Evolutionary conservation across 148 eudicot species (phyloP).

Genomic region (Silene uniflora): DNA sequence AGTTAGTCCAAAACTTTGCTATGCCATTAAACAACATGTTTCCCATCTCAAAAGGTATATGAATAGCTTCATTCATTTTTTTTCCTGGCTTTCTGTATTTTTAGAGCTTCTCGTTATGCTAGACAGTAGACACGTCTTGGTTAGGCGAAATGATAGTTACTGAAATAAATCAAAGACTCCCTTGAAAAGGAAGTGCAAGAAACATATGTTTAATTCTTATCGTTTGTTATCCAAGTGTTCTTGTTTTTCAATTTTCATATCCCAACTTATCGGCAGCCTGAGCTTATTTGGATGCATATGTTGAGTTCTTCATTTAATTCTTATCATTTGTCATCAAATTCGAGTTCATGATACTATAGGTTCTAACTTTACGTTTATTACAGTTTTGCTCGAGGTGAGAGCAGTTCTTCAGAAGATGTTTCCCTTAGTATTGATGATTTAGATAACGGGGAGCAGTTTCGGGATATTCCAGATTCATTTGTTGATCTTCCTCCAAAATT

Average conservation of each 20-base stretch:
- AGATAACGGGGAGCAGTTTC: slow-evolving; percentile 35
- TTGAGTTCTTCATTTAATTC: too few relatives aligned
- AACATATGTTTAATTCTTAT: neutral
- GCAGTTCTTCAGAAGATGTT: slow-evolving; percentile 8
- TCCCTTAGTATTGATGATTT: slow-evolving; percentile 18
- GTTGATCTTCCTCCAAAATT: slow-evolving; percentile 29
- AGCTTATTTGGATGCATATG: too few relatives aligned
- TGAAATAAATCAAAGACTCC: too few relatives aligned
- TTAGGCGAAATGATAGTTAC: neutral
- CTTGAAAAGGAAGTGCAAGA: neutral
- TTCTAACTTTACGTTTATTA: neutral
- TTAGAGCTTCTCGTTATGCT: neutral
- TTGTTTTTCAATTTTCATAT: neutral
- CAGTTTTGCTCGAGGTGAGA: slow-evolving; percentile 31
- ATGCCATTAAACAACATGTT: slow-evolving; percentile 56
- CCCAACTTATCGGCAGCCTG: neutral
- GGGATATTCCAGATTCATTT: slow-evolving; percentile 54
- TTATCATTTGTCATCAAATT: neutral
- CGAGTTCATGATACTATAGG: too few relatives aligned
- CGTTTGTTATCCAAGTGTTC: neutral
- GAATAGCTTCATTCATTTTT: neutral
- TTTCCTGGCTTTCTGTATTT: neutral
- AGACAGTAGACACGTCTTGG: neutral
- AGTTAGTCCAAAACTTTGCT: slow-evolving; percentile 59
- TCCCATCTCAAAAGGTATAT: slow-evolving; percentile 44